Evolutionary conservation across 2,329 filamentous ascomycete species (phyloP).

Genomic region (Stachybotrys elegans): DNA sequence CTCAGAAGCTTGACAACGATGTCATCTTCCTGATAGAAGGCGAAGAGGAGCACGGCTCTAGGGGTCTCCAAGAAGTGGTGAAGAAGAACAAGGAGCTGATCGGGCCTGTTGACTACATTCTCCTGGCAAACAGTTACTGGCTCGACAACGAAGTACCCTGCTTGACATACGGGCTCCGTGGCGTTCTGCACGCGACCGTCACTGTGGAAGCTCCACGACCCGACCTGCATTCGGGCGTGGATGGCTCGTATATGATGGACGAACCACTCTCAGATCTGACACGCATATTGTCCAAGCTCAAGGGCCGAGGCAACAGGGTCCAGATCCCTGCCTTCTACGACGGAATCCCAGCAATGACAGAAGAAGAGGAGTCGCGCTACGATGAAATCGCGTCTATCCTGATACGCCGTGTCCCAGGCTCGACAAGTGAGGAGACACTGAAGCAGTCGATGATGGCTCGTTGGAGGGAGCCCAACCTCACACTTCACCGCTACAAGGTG

Average conservation of each 20-base stretch:
- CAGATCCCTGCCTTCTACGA: constrained; percentile 88
- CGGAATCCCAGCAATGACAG: constrained; percentile 67
- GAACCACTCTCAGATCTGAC: constrained; percentile 92
- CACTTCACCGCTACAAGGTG: constrained; percentile 87
- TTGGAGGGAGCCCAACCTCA: constrained; percentile 93
- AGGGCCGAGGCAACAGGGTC: constrained; percentile 74
- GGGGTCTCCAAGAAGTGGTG: constrained; percentile 83
- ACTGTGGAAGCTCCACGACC: constrained; percentile 81
- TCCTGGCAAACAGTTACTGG: constrained; percentile 98
- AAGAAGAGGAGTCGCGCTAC: constrained; percentile 74
- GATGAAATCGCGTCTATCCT: constrained; percentile 77
- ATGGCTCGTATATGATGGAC: constrained; percentile 83
- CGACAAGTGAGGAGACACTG: constrained; percentile 59
- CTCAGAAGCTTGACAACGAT: constrained; percentile 80
- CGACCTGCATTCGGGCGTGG: constrained; percentile 94
- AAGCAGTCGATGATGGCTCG: constrained; percentile 84
- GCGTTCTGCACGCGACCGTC: constrained; percentile 88
- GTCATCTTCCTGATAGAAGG: constrained; percentile 94
- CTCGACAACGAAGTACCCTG: constrained; percentile 93
- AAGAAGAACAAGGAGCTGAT: constrained; percentile 76
- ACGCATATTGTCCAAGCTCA: constrained; percentile 73
- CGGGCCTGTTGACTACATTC: constrained; percentile 86
- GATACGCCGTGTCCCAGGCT: constrained; percentile 62
- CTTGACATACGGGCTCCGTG: constrained; percentile 87
- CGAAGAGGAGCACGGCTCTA: constrained; percentile 90